These are phyloP conservation scores for Ambrosiella xylebori DNA, from an alignment of 2,329 filamentous ascomycete genomes.

Conservation along the genomic window DNA sequence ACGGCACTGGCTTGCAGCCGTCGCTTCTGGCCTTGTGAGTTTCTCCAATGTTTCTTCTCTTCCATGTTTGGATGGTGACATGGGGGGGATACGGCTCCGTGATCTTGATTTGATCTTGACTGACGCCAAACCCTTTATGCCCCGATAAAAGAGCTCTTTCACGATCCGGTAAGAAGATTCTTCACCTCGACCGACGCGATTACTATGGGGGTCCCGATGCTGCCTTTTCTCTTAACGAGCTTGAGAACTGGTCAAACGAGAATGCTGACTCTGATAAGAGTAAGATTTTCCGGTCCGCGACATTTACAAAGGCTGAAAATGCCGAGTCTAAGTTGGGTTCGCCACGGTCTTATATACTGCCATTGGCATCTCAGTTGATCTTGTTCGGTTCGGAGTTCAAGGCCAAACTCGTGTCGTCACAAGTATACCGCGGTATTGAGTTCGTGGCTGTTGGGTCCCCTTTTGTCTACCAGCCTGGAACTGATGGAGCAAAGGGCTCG, in stretches of 20 bases:
- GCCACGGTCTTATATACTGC: conserved; percentile 63
- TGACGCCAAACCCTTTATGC: conserved; percentile 37
- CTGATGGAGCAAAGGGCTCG: conserved; percentile 17
- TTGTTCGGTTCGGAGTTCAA: conserved; percentile 69
- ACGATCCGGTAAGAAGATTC: conserved; percentile 74
- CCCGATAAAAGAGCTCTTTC: conserved; percentile 58
- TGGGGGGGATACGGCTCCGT: not conserved
- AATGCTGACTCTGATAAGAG: conserved; percentile 18
- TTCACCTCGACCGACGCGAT: conserved; percentile 74
- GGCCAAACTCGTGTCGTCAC: conserved; percentile 69
- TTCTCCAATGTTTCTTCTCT: conserved; percentile 15
- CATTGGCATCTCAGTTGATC: conserved; percentile 71
- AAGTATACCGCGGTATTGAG: conserved; percentile 75
- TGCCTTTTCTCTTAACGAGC: conserved; percentile 68
- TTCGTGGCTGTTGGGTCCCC: conserved; percentile 88
- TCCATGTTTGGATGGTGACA: conserved; percentile 17
- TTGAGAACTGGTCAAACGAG: conserved; percentile 45
- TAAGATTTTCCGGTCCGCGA: conserved; percentile 22
- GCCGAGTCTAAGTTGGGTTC: conserved; percentile 31
- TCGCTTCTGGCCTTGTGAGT: conserved; percentile 64
- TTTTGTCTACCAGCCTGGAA: conserved; percentile 49
- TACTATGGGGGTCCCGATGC: conserved; percentile 82
- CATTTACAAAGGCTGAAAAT: conserved; percentile 20
- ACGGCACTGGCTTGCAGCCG: conserved; percentile 61
- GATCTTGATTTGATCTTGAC: conserved; percentile 34